Evolutionary conservation across 2,329 filamentous ascomycete genomes (phyloP).

Genomic region (Onygenales sp.): DNA sequence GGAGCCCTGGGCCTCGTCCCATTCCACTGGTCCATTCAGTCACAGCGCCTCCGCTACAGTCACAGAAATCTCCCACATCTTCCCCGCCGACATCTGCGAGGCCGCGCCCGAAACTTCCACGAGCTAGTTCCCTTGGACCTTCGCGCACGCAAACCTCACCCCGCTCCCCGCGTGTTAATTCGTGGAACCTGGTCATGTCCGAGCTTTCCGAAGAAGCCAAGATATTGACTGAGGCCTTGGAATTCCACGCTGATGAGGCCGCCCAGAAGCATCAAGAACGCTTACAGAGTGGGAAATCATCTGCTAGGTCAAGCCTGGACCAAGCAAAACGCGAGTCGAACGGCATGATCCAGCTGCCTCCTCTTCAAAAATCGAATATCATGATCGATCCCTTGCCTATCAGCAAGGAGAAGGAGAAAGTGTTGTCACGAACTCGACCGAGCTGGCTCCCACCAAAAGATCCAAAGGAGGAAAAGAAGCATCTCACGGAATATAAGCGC

Average conservation of each 20-base stretch:
- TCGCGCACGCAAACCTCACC: constrained; percentile 21
- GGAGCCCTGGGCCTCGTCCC: constrained; percentile 29
- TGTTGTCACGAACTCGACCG: constrained; percentile 56
- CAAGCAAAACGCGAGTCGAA: constrained; percentile 25
- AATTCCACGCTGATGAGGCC: constrained; percentile 46
- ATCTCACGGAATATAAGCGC: constrained; percentile 62
- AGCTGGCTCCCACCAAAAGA: constrained; percentile 61
- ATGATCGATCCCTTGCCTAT: constrained; percentile 58
- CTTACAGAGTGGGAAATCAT: constrained; percentile 34
- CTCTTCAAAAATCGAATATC: constrained; percentile 52
- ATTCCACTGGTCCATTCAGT: constrained; percentile 34
- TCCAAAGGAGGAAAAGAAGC: constrained; percentile 80
- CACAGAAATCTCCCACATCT: constrained; percentile 20
- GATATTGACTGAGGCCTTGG: constrained; percentile 50
- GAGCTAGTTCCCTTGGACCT: constrained; percentile 29
- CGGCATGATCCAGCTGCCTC: constrained; percentile 44
- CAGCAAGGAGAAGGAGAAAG: constrained; percentile 57
- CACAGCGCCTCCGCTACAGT: constrained; percentile 16
- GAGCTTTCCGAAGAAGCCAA: constrained; percentile 52
- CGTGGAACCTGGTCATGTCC: constrained; percentile 49
- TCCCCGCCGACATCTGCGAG: constrained; percentile 15
- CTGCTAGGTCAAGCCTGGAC: constrained; percentile 28
- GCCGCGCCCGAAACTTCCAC: constrained; percentile 24
- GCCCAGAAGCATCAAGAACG: constrained; percentile 36
- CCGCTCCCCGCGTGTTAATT: constrained; percentile 40